Evolutionary conservation across 768 basidiomycete species (phyloP).

Genomic region (Mycena floridula): DNA sequence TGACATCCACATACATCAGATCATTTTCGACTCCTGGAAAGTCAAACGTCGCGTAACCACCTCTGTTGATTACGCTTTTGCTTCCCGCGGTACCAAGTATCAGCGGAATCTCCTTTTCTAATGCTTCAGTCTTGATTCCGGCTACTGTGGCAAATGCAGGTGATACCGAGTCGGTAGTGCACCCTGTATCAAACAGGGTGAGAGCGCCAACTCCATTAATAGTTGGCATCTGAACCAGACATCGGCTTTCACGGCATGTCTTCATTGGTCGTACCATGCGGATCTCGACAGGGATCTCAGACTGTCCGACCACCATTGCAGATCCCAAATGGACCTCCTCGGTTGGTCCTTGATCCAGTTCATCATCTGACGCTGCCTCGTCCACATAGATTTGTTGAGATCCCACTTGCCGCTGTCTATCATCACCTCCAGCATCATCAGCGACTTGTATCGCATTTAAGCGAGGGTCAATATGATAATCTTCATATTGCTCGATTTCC

Average conservation of each 20-base stretch:
- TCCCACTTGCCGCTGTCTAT: no score
- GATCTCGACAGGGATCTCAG: no score
- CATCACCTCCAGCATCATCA: no score
- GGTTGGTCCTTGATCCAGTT: no score
- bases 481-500: no score
- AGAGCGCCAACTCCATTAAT: background rate
- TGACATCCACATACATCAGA: background rate
- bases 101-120: background rate
- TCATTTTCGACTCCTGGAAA: background rate
- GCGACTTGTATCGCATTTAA: no score
- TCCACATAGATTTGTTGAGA: no score
- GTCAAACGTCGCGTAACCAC: background rate
- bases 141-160: background rate
- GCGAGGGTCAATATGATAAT: no score
- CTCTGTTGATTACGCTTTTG: background rate
- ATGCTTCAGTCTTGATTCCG: background rate
- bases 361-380: no score
- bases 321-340: no score
- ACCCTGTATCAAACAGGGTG: background rate
- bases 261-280: background rate
- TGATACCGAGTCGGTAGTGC: background rate
- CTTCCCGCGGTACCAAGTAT: background rate
- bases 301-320: no score
- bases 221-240: background rate
- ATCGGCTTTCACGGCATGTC: background rate